Evolutionary conservation across 495 filamentous ascomycete genomes (phyloP).

Genomic region (Evansstolkia leycettana): DNA sequence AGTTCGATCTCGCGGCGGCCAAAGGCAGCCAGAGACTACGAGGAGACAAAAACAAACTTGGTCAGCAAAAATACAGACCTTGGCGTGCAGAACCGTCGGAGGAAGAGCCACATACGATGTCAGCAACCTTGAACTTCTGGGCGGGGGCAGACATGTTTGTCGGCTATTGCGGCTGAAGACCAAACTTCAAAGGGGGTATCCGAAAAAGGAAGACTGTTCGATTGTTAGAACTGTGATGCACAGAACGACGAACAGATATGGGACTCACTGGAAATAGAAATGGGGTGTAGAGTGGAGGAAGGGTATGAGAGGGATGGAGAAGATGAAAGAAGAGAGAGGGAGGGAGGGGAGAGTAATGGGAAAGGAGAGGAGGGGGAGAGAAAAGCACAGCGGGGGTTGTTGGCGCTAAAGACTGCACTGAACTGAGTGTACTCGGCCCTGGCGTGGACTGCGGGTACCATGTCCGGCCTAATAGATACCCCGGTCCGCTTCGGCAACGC

Average conservation of each 20-base stretch:
- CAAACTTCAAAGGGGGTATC: neutral
- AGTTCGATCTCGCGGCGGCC: conserved; percentile 98
- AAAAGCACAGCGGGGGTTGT: no score
- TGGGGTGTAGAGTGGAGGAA: neutral
- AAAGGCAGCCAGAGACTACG: conserved; percentile 80
- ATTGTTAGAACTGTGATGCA: neutral
- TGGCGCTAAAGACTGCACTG: no score
- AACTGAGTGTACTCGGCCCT: no score
- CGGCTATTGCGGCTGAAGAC: neutral
- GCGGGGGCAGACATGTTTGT: conserved; percentile 58
- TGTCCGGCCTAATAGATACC: no score
- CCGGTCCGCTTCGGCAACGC: no score
- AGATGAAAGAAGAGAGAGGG: neutral
- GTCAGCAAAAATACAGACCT: no score
- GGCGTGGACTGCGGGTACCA: no score
- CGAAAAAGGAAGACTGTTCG: neutral
- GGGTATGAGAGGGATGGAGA: neutral
- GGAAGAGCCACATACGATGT: conserved; percentile 51
- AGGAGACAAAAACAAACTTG: conserved; percentile 6
- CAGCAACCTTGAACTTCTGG: conserved; percentile 92
- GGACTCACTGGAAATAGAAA: neutral
- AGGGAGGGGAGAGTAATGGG: neutral
- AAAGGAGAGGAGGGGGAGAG: neutral
- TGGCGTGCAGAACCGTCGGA: neutral
- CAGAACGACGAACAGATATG: neutral